These are phyloP conservation scores for Hypoxylon sp. DNA, from an alignment of 2,329 filamentous ascomycete species.

Conservation along the genomic window DNA sequence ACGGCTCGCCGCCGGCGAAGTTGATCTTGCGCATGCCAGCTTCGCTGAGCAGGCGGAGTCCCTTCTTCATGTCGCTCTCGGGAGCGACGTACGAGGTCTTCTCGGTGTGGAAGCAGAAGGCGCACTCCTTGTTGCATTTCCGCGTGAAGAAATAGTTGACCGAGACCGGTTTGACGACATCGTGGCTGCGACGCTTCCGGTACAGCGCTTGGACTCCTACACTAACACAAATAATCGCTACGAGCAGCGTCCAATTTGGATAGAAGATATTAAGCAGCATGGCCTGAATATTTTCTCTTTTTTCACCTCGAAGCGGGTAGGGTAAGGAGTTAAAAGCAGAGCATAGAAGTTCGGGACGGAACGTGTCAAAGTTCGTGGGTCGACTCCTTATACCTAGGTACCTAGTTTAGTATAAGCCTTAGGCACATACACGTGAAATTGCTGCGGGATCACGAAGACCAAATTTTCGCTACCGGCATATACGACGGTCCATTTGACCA, in stretches of 20 bases:
- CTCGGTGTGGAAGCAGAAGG: conserved; percentile 69
- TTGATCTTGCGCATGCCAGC: conserved; percentile 68
- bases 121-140: conserved; percentile 62
- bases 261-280: conserved; percentile 28
- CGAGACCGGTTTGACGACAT: conserved; percentile 48
- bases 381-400: too few species aligned
- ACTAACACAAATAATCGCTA: not conserved
- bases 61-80: conserved; percentile 57
- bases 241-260: conserved; percentile 4
- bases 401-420: too few species aligned
- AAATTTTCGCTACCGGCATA: too few species aligned
- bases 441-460: too few species aligned
- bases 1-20: conserved; percentile 67
- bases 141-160: conserved; percentile 62
- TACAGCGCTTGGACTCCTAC: conserved; percentile 10
- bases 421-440: too few species aligned
- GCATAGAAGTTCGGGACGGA: too few species aligned
- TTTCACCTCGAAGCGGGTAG: too few species aligned
- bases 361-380: too few species aligned
- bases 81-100: conserved; percentile 59
- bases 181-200: conserved; percentile 1
- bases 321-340: too few species aligned
- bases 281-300: conserved; percentile 1
- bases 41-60: conserved; percentile 58
- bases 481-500: too few species aligned